phyloP scores from a whole-genome alignment of 768 basidiomycete species.

The Udeniomyces megalosporus region DNA sequence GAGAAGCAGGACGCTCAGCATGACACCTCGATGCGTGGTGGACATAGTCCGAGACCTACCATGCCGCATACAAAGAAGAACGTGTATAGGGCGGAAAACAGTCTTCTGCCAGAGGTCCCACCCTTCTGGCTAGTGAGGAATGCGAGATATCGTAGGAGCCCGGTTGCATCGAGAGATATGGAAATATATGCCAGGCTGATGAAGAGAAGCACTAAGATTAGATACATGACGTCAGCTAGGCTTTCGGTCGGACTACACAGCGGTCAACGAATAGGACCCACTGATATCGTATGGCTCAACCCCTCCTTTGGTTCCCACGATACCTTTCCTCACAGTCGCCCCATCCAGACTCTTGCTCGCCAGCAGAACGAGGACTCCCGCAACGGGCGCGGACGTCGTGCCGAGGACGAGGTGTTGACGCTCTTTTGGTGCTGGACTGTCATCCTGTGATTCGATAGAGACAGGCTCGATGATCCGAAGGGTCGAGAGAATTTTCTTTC shows the following conservation, averaged over 20 bases:
- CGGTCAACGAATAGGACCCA: not conserved
- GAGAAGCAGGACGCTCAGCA: conserved; percentile 43
- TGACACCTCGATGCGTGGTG: too few relatives aligned
- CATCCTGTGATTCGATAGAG: conserved; percentile 4
- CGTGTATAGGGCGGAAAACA: conserved; percentile 67
- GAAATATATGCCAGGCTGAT: conserved; percentile 80
- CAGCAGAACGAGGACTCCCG: conserved; percentile 33
- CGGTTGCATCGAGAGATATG: conserved; percentile 57
- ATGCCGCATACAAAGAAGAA: conserved; percentile 64
- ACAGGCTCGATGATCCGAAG: not conserved
- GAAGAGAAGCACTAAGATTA: conserved; percentile 51
- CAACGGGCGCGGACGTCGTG: conserved; percentile 31
- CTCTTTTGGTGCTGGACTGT: not conserved
- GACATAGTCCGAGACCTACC: conserved; percentile 31
- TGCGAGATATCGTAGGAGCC: conserved; percentile 68
- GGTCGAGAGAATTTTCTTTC: not conserved
- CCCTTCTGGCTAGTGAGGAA: conserved; percentile 75
- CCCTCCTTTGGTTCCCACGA: conserved; percentile 52
- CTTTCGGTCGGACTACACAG: not conserved
- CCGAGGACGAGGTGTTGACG: conserved; percentile 22
- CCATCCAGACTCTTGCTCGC: conserved; percentile 32
- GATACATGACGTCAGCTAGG: not conserved
- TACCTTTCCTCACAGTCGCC: conserved; percentile 49
- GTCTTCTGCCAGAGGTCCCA: conserved; percentile 48
- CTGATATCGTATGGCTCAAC: conserved; percentile 78